Evolutionary conservation across 371 early-diverging fungal genomes (phyloP).

Genomic region (Mucor plumbeus): DNA sequence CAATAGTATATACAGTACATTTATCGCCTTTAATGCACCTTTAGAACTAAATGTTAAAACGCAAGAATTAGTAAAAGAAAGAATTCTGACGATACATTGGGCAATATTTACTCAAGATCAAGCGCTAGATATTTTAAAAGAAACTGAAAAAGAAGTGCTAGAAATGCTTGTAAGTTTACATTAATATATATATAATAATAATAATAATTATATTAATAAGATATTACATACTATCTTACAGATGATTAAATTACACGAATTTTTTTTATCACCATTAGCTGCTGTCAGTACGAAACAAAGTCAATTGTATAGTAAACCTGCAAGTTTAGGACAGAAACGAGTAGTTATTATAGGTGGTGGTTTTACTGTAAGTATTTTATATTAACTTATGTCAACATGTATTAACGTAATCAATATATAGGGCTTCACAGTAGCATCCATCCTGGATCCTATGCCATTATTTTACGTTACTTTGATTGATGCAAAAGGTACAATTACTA

Average conservation of each 20-base stretch:
- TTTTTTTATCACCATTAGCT: conserved; percentile 23
- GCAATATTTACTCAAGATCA: conserved; percentile 30
- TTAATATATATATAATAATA: neutral
- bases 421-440: conserved; percentile 54
- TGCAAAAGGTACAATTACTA: conserved; percentile 39
- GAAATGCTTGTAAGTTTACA: conserved; percentile 30
- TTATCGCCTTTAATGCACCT: conserved; percentile 36
- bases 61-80: conserved; percentile 27
- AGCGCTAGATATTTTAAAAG: conserved; percentile 31
- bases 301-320: conserved; percentile 14
- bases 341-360: conserved; percentile 54
- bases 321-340: conserved; percentile 17
- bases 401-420: conserved; percentile 6
- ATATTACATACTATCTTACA: neutral
- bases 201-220: neutral
- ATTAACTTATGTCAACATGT: neutral
- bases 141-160: conserved; percentile 45
- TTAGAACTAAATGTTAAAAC: conserved; percentile 39
- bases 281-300: conserved; percentile 14
- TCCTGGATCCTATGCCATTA: conserved; percentile 51
- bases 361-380: conserved; percentile 40
- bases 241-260: conserved; percentile 28
- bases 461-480: conserved; percentile 55
- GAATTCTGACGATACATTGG: conserved; percentile 37
- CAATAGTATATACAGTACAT: conserved; percentile 47